A percentile compares a stretch with the other conserved stretches of the same genome.
Evolutionary conservation across 2,329 filamentous ascomycete species (phyloP).

Genomic region (Scleromitrula shiraiana): DNA sequence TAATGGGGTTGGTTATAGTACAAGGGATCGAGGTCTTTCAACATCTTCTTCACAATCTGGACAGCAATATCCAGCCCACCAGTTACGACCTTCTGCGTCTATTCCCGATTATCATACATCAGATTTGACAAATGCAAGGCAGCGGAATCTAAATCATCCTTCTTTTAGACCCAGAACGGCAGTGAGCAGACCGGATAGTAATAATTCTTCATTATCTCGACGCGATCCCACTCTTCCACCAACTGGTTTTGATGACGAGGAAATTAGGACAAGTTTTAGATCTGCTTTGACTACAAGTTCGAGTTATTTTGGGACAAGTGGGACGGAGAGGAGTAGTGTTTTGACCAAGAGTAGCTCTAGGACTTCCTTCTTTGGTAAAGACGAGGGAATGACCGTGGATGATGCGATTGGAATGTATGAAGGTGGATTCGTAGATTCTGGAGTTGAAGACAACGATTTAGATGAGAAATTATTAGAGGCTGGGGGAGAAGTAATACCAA

Average conservation of each 20-base stretch:
- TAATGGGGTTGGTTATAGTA: conserved; percentile 8
- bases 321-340: conserved; percentile 76
- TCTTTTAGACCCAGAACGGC: conserved; percentile 20
- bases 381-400: conserved; percentile 54
- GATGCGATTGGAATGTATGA: conserved; percentile 67
- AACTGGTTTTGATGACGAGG: conserved; percentile 26
- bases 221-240: conserved; percentile 24
- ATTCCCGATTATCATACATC: conserved; percentile 28
- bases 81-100: conserved; percentile 26
- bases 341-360: conserved; percentile 71
- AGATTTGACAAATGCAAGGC: conserved; percentile 25
- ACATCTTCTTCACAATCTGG: conserved; percentile 25
- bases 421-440: conserved; percentile 49
- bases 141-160: conserved; percentile 21
- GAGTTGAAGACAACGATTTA: conserved; percentile 33
- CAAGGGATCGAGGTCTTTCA: conserved; percentile 25
- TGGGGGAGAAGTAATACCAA: not conserved
- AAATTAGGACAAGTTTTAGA: conserved; percentile 49
- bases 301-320: conserved; percentile 50
- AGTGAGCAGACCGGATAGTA: conserved; percentile 21
- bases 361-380: conserved; percentile 47
- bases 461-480: conserved; percentile 3
- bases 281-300: conserved; percentile 53
- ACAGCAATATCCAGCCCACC: conserved; percentile 6
- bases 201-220: conserved; percentile 18